Conservation (phyloP, 306 rosid genomes). For the Vigna angularis region DNA sequence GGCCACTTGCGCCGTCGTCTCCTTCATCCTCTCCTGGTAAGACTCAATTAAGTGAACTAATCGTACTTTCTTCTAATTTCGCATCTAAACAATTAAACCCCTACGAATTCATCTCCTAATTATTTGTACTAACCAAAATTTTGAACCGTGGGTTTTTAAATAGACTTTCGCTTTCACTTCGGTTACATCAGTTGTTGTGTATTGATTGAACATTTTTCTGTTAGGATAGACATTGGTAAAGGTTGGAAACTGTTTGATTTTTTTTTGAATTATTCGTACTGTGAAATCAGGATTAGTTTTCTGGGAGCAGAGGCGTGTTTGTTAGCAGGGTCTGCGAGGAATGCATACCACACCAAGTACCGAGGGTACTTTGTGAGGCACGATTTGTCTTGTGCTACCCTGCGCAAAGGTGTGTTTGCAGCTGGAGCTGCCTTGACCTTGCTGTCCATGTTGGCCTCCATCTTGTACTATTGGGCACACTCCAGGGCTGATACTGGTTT, state of each 20-base stretch:
- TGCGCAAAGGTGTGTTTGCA: constrained; percentile 96
- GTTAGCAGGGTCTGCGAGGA: constrained; percentile 93
- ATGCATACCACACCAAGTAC: constrained; percentile 94
- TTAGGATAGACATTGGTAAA: not conserved
- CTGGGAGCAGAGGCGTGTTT: constrained; percentile 93
- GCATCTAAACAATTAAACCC: not conserved
- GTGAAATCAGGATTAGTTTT: constrained; percentile 71
- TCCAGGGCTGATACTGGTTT: constrained; percentile 92
- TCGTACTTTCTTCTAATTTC: not conserved
- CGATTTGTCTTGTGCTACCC: constrained; percentile 77
- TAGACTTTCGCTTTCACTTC: not conserved
- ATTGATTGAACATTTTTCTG: not conserved
- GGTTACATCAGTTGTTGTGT: not conserved
- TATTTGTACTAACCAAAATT: not conserved
- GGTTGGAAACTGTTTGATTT: not conserved
- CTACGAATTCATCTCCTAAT: not conserved
- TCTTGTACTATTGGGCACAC: constrained; percentile 83
- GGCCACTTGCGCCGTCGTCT: constrained; percentile 69
- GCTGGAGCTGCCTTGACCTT: constrained; percentile 90
- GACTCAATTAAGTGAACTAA: not conserved
- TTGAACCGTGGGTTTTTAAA: not conserved
- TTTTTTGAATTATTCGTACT: not conserved
- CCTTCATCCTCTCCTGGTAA: constrained; percentile 86
- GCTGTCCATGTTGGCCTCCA: constrained; percentile 72
- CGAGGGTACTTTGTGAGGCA: constrained; percentile 44